Evolutionary conservation across 2,329 filamentous ascomycete genomes (phyloP), one percentile per base, ranked within the genome.

Genomic region (Colletotrichum tabaci): DNA sequence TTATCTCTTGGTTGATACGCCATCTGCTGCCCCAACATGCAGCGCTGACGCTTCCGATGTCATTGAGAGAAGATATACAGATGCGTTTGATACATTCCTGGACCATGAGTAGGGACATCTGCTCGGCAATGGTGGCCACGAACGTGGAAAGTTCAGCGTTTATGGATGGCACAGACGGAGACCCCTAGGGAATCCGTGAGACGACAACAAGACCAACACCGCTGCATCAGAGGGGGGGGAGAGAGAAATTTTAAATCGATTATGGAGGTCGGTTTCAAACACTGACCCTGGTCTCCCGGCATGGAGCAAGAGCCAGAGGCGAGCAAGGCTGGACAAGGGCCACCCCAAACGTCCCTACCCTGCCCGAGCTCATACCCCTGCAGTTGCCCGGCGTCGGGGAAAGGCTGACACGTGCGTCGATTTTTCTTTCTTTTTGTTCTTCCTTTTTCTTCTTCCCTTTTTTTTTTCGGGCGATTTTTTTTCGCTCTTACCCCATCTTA

Each of bases 241-340:
- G 38, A 7, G 7, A 23, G 21, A n/a, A 57, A 57, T 40, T 30
- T 52, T 46, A 16, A 46, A 60, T 57, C 42, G 21, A 56, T 44
- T 65, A 40, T 47, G 38, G 26, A 72, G 21, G 55, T 72, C 30
- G 61, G 70, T 70, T 71, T 71, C 70, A 71, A 72, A 65, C 55
- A 56, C 30, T 7, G 42, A 61, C 55, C 67, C 62, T 66, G 42
- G 67, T 30, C 35, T 40, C 35, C 55, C 21, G 55, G 57, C 44
- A 56, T 65, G 44, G 61, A 68, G 44, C 15, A 35, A 56, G 47
- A 67, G 16, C 42, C 21, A 61, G 55, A 52, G 64, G 35, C 64
- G 38, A 66, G 56, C 64, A 57, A 38, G 50, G 52, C 66, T 68
- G 35, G 60, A 66, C 66, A 68, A 62, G 68, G 68, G 68, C 65